Evolutionary conservation across 176 grass and related monocot genomes (phyloP).

Genomic region (Oryza glumipatula): DNA sequence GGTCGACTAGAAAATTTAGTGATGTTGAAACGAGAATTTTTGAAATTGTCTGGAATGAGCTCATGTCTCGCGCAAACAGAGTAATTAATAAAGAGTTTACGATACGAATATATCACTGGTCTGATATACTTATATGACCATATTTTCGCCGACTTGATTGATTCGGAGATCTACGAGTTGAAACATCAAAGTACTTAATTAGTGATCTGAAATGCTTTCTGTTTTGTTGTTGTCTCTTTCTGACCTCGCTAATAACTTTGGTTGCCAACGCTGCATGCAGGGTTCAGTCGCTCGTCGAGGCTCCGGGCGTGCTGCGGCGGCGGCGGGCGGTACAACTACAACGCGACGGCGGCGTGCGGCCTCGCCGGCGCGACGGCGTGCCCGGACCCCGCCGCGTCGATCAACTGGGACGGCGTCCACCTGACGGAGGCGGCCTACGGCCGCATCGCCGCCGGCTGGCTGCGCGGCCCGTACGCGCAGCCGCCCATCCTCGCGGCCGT

Average conservation of each 20-base stretch:
- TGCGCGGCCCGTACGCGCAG: conserved; percentile 33
- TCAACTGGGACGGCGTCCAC: conserved; percentile 65
- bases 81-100: too few relatives aligned
- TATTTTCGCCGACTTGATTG: too few relatives aligned
- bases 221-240: not conserved
- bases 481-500: conserved; percentile 33
- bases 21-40: not conserved
- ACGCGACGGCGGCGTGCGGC: conserved; percentile 31
- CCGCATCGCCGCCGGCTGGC: conserved; percentile 44
- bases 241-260: not conserved
- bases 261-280: conserved; percentile 15
- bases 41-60: too few relatives aligned
- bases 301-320: conserved; percentile 53
- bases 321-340: conserved; percentile 47
- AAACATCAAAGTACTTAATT: not conserved
- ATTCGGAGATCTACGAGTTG: not conserved
- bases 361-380: conserved; percentile 31
- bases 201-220: not conserved
- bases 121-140: too few relatives aligned
- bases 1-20: not conserved
- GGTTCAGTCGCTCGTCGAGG: conserved; percentile 21
- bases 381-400: conserved; percentile 4
- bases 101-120: too few relatives aligned
- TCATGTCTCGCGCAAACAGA: too few relatives aligned
- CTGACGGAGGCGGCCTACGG: conserved; percentile 45